Conservation (phyloP, 2,329 filamentous ascomycete species). For the Clonostachys chloroleuca region DNA sequence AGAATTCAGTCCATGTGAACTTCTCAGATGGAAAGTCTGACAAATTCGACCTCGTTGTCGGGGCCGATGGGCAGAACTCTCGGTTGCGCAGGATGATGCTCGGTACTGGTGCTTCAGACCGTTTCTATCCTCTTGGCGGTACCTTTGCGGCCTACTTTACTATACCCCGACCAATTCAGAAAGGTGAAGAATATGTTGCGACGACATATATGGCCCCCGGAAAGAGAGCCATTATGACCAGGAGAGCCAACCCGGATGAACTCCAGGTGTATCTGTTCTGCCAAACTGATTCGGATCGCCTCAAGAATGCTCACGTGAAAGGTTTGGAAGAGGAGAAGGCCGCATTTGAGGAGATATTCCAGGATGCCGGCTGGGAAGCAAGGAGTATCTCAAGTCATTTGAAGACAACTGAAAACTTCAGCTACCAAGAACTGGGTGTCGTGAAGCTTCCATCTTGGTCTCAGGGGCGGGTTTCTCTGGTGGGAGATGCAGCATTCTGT, state of each 20-base stretch:
- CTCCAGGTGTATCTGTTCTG: constrained; percentile 23
- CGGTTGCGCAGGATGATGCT: constrained; percentile 6
- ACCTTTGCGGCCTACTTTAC: constrained; percentile 21
- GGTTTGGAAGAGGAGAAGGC: constrained; percentile 22
- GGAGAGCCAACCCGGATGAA: constrained; percentile 15
- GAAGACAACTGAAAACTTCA: constrained; percentile 29
- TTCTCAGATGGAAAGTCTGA: constrained; percentile 37
- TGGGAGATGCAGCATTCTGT: constrained; percentile 45
- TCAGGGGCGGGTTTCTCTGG: constrained; percentile 31
- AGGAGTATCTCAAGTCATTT: constrained; percentile 19
- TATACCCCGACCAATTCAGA: constrained; percentile 13
- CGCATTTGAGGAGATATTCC: constrained; percentile 19
- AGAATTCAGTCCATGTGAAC: constrained; percentile 17
- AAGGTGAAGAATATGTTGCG: constrained; percentile 16
- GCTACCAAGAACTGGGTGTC: constrained; percentile 31
- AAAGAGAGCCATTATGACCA: constrained; percentile 21
- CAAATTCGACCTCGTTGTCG: constrained; percentile 46
- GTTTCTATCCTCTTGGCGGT: constrained; percentile 18
- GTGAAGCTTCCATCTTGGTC: constrained; percentile 26
- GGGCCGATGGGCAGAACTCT: constrained; percentile 41
- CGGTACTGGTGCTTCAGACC: constrained; percentile 14
- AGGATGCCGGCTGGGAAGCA: constrained; percentile 33
- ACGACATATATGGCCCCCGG: constrained; percentile 18
- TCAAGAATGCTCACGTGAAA: background rate
- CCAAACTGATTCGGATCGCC: constrained; percentile 14